phyloP scores from a whole-genome alignment of 768 basidiomycete species.

The Rhizopogon rudus region DNA sequence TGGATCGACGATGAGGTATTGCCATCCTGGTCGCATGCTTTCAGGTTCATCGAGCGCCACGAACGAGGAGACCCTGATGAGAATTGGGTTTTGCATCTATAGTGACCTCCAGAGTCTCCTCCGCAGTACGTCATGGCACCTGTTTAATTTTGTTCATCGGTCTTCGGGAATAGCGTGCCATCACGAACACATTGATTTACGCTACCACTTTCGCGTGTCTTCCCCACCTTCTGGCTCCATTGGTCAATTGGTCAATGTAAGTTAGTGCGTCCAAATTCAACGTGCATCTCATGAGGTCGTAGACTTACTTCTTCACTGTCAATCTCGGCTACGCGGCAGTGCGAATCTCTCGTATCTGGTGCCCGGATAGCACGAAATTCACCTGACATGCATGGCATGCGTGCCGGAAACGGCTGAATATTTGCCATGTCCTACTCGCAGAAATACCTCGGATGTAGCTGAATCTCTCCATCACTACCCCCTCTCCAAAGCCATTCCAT shows the following conservation, averaged over 20 bases:
- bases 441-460: constrained; percentile 19
- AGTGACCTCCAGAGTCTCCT: constrained; percentile 8
- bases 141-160: constrained; percentile 8
- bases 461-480: background rate
- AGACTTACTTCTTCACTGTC: constrained; percentile 6
- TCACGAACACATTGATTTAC: constrained; percentile 10
- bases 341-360: constrained; percentile 12
- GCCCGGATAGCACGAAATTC: constrained; percentile 13
- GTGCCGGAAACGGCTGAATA: constrained; percentile 19
- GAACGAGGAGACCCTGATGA: too few relatives aligned
- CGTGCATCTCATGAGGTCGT: constrained; percentile 9
- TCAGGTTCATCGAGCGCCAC: background rate
- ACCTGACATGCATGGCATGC: constrained; percentile 11
- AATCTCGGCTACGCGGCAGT: constrained; percentile 14
- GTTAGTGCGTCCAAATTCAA: constrained; percentile 9
- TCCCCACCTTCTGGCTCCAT: constrained; percentile 6
- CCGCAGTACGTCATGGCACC: constrained; percentile 25
- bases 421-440: constrained; percentile 5
- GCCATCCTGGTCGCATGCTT: constrained; percentile 5
- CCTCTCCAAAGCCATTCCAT: background rate
- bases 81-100: constrained; percentile 15
- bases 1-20: background rate
- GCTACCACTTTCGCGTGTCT: constrained; percentile 14
- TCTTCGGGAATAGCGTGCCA: constrained; percentile 1
- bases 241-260: constrained; percentile 7